phyloP scores from a whole-genome alignment of 2,329 filamentous ascomycete species.

The Coniella vitis region DNA sequence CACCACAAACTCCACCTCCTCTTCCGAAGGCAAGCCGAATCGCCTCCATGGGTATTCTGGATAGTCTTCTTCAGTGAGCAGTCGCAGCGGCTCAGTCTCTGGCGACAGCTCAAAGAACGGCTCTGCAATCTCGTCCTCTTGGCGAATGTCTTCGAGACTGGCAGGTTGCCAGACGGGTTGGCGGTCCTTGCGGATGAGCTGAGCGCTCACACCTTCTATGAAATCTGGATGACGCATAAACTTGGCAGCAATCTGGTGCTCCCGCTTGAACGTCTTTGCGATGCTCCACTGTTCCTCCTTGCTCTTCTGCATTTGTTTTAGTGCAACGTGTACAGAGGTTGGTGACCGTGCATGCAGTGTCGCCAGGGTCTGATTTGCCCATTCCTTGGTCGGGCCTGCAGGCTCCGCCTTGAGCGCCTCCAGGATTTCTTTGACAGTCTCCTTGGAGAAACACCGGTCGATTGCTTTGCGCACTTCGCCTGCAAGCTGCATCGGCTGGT shows the following conservation, averaged over 20 bases:
- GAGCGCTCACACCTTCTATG: conserved; percentile 78
- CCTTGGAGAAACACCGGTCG: conserved; percentile 71
- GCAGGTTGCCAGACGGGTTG: conserved; percentile 71
- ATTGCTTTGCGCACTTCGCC: conserved; percentile 72
- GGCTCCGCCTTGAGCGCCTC: conserved; percentile 52
- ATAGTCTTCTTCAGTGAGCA: conserved; percentile 61
- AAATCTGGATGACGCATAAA: conserved; percentile 96
- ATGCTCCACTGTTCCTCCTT: conserved; percentile 62
- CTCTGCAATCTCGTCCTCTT: conserved; percentile 46
- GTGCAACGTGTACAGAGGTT: conserved; percentile 75
- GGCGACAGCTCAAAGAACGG: conserved; percentile 59
- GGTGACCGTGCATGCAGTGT: conserved; percentile 77
- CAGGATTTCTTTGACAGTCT: conserved; percentile 64
- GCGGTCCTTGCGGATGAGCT: conserved; percentile 61
- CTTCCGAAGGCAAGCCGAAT: conserved; percentile 70
- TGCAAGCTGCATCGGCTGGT: conserved; percentile 59
- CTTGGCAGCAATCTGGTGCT: conserved; percentile 73
- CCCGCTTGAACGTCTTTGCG: conserved; percentile 73
- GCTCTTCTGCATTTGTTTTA: conserved; percentile 75
- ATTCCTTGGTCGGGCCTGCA: conserved; percentile 52
- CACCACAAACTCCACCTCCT: conserved; percentile 45
- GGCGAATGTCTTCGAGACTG: conserved; percentile 59
- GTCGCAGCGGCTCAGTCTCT: conserved; percentile 40
- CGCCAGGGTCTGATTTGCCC: conserved; percentile 71
- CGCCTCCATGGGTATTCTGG: conserved; percentile 63